Base-by-base conservation (phyloP, 2,329 filamentous ascomycete genomes). In the Geoglossum cookeanum region DNA sequence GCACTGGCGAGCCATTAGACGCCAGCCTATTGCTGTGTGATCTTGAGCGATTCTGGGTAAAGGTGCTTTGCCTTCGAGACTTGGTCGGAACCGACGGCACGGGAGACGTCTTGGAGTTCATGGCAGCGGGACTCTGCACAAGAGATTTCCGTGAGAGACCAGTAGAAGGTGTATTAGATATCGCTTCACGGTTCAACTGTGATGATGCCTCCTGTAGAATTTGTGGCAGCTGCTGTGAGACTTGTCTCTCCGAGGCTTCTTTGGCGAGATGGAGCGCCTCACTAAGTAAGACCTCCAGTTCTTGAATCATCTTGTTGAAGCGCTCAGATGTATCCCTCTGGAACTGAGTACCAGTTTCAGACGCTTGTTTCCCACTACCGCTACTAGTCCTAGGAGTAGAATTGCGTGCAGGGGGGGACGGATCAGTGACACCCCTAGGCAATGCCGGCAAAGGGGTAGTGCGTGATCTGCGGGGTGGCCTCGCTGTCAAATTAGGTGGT, bases 201-300 rank as follows among this genome's bases (percentile, higher is more conserved):
- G 27, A 8, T 3, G 22, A n/a, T 8, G 22, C 35, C n/a, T 60
- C 29, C 51, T 42, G 27, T 27, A 55, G n/a, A 8, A 33, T 56
- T 42, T 57, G 22, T 17, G 27, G 32, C n/a, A 57, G n/a, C n/a
- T 17, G 47, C 27, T 47, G 27, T 11, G 60, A 45, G 55, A 64
- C 59, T 27, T 65, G 58, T 30, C 54, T 65, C 47, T 66, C 64
- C 8, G 65, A 62, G 54, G 66, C 66, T 57, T 67, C 61, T 51
- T 65, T 63, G 39, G 69, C 69, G 59, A 72, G 66, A 27, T 61
- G 55, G 2, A 71, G 60, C 17, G 69, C 68, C 61, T 70, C 33
- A 4, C 22, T 44, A 4, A 62, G 57, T 13, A 55, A 32, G 15
- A 44, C 37, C 30, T 62, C 57, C 35, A 62, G 47, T 17, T 39